Base-by-base conservation (phyloP, 306 rosid species). In the Neltuma alba region DNA sequence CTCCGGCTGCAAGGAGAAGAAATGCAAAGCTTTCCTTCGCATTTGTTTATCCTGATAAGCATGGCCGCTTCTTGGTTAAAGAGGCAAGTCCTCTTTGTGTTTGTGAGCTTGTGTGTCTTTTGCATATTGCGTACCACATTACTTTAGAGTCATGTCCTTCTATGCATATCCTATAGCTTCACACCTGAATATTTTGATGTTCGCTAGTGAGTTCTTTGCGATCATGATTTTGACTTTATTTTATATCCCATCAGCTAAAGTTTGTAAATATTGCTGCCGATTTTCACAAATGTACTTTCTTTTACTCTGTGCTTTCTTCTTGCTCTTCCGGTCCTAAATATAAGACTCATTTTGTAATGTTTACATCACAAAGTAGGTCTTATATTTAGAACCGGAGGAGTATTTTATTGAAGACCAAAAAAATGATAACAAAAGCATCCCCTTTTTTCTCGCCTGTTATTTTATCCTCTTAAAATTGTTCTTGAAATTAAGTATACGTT, bases 11-110 rank as follows among this genome's bases (percentile, higher is more conserved):
- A 28, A 86, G 99, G 86, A 89, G 94, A 83, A 92, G 95, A 85
- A 93, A 91, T 77, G 98, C 97, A 41, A 93, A 87, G 70, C 91
- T 95, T 34, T 95, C 99, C 0, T 95, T 95, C 75, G 95, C 98
- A 78, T 95, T 95, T 77, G 99, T 95, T 18, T 95, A 89, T 88
- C 99, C 98, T 18, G 98, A 93, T 79, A 95, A 91, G 86, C 86
- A 87, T 28, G 96, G 98, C 37, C 98, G 94, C 34, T 91, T 93
- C 79, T 83, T 86, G 77, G 89, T 95, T 76, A 92, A 85, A 83
- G 92, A 84, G 97, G 99, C 91, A 82, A 75, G 44, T 69, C 23
- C 76, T 38, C n/a, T 38, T 38, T n/a, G 9, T 67, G 16, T 50
- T 63, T n/a, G 31, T 14, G 74, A 14, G 38, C 33, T 57, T 28